Evolutionary conservation across 306 rosid genomes (phyloP).

Genomic region (Citrullus amarus): DNA sequence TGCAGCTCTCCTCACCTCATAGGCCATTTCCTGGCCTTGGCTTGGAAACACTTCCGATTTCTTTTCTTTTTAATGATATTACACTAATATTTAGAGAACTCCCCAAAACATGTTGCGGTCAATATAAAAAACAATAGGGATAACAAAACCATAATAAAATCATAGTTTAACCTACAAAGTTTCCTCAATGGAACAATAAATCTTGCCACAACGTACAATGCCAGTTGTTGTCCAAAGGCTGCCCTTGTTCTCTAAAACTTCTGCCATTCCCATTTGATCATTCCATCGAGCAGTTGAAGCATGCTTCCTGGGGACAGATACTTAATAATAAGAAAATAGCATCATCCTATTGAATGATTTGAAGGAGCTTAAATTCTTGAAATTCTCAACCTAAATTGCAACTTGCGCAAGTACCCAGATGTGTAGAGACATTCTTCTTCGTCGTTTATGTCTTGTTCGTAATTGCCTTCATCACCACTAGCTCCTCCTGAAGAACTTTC

Average conservation of each 20-base stretch:
- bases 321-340: not conserved
- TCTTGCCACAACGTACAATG: conserved; percentile 39
- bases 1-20: not conserved
- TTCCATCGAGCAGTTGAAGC: conserved; percentile 50
- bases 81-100: not conserved
- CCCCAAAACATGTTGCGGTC: not conserved
- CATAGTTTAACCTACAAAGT: conserved; percentile 45
- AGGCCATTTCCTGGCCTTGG: not conserved
- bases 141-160: not conserved
- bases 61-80: not conserved
- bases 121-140: not conserved
- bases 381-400: conserved; percentile 43
- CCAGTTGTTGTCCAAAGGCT: conserved; percentile 62
- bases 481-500: conserved; percentile 23
- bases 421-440: conserved; percentile 29
- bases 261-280: conserved; percentile 51
- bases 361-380: not conserved
- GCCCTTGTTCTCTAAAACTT: conserved; percentile 51
- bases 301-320: conserved; percentile 23
- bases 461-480: conserved; percentile 20
- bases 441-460: conserved; percentile 18
- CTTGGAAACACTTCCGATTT: not conserved
- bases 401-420: conserved; percentile 34
- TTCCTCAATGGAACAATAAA: conserved; percentile 62
- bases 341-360: not conserved